phyloP scores from a whole-genome alignment of 805 yeast genomes.

The Cyberlindnera amylophila region DNA sequence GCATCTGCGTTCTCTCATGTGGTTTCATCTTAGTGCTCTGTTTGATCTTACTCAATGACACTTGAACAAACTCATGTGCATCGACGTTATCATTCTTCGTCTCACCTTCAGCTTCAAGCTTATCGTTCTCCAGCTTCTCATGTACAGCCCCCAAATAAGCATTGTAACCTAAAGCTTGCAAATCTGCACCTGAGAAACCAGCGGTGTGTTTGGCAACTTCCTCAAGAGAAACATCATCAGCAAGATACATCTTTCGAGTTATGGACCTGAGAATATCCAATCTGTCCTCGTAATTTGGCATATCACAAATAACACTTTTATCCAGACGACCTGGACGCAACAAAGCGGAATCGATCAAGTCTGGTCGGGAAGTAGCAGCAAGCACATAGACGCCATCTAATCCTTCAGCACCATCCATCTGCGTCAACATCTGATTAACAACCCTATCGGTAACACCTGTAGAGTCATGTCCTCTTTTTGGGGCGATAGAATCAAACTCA shows the following conservation, averaged over 20 bases:
- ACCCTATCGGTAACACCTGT: constrained; percentile 98
- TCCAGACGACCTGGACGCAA: constrained; percentile 95
- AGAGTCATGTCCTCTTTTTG: constrained; percentile 96
- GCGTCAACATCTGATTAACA: constrained; percentile 93
- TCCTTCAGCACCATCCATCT: constrained; percentile 99
- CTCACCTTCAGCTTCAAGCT: constrained; percentile 28
- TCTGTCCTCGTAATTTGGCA: constrained; percentile 72
- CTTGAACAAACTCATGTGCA: constrained; percentile 40
- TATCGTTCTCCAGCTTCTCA: constrained; percentile 51
- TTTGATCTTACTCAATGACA: constrained; percentile 27
- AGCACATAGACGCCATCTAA: constrained; percentile 93
- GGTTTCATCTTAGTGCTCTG: constrained; percentile 29
- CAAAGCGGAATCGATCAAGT: constrained; percentile 89
- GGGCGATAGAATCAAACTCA: constrained; percentile 96
- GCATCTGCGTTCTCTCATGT: constrained; percentile 37
- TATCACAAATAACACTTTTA: constrained; percentile 83
- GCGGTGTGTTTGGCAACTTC: constrained; percentile 55
- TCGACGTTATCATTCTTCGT: constrained; percentile 12
- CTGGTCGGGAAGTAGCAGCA: constrained; percentile 96
- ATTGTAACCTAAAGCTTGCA: constrained; percentile 88
- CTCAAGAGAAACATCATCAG: constrained; percentile 44
- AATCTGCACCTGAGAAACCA: constrained; percentile 92
- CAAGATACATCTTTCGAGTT: constrained; percentile 56
- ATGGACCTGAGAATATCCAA: constrained; percentile 64
- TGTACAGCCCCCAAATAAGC: constrained; percentile 88